Base-by-base conservation (phyloP, 1,284 basidiomycete genomes). In the Ganoderma boninense region DNA sequence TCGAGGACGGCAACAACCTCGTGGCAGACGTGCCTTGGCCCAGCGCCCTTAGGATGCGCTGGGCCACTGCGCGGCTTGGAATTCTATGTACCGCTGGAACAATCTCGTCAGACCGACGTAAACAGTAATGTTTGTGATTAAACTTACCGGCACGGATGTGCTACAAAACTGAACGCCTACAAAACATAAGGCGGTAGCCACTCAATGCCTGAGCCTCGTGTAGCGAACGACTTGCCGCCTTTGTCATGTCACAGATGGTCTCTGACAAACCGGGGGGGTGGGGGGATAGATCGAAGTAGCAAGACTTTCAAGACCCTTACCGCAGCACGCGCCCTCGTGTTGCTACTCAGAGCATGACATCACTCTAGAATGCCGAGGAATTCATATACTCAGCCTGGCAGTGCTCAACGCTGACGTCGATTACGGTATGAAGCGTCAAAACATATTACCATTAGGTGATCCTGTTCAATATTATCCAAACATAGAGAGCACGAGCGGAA, bases 381-480 rank as follows among this genome's bases (percentile, higher is more conserved):
- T 49, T 49, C 18, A n/a, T 6, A 49, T 43, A 18, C 14, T 4
- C n/a, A n/a, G 20, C 7, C 49, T 26, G 46, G 6, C 49, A 26
- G 49, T 52, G 49, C 49, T 11, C 49, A 11, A 26, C 23, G 11
- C 4, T 11, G 4, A 23, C 23, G 49, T 26, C 49, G 49, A 52
- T 52, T 57, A 57, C 29, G 54, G 18, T 35, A 57, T 13, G 54
- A 35, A 32, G 54, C 29, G 32, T 57, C 11, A 57, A 18, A 57
- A 35, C 4, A 6, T 6, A 35, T 57, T 57, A 29, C 7, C 16
- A 57, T 57, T 32, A 57, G 26, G 54, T 35, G 54, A 57, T 57
- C 29, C 32, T 35, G 54, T 57, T 57, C 54, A 32, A 56, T 56
- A 56, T 14, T 29, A 35, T 29, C 40, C 38, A 62, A 44, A 62